Conservation (phyloP, 768 basidiomycete genomes). For the Dictyophora rubrovolvata region DNA sequence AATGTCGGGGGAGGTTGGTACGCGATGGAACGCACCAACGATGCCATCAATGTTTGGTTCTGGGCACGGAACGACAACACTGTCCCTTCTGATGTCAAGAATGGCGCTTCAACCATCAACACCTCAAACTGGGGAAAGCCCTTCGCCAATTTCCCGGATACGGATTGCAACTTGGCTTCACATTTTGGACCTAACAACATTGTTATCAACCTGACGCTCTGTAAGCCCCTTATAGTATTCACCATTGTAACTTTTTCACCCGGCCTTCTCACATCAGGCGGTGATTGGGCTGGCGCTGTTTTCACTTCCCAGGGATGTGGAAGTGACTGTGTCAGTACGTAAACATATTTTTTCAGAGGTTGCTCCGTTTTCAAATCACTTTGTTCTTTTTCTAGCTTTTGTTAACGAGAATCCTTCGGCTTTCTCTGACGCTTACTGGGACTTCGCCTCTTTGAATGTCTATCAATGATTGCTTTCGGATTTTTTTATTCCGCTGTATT, state of each 20-base stretch:
- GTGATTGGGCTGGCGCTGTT: conserved; percentile 45
- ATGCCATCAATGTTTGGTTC: conserved; percentile 61
- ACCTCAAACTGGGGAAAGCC: conserved; percentile 52
- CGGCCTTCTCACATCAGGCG: conserved; percentile 28
- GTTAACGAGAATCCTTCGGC: conserved; percentile 59
- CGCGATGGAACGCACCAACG: conserved; percentile 49
- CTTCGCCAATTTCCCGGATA: conserved; percentile 48
- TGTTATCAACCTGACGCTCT: conserved; percentile 61
- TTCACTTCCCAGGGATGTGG: conserved; percentile 44
- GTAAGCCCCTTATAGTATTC: conserved; percentile 39
- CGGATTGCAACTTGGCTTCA: conserved; percentile 43
- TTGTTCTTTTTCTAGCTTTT: conserved; percentile 34
- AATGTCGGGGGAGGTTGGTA: conserved; percentile 54
- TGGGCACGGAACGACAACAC: conserved; percentile 41
- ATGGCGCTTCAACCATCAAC: conserved; percentile 32
- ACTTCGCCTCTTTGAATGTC: conserved; percentile 49
- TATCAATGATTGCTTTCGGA: no score
- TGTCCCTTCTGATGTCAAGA: conserved; percentile 38
- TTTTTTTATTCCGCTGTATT: no score
- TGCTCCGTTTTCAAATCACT: background rate
- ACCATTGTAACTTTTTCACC: background rate
- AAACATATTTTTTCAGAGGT: background rate
- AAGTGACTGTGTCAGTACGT: conserved; percentile 42
- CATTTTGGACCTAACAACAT: conserved; percentile 52
- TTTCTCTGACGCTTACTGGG: conserved; percentile 63